A percentile compares a stretch with the other conserved stretches of the same genome.
These are phyloP conservation scores for Stachybotrys chlorohalonatus DNA, from an alignment of 2,329 filamentous ascomycete species.

Conservation along the genomic window DNA sequence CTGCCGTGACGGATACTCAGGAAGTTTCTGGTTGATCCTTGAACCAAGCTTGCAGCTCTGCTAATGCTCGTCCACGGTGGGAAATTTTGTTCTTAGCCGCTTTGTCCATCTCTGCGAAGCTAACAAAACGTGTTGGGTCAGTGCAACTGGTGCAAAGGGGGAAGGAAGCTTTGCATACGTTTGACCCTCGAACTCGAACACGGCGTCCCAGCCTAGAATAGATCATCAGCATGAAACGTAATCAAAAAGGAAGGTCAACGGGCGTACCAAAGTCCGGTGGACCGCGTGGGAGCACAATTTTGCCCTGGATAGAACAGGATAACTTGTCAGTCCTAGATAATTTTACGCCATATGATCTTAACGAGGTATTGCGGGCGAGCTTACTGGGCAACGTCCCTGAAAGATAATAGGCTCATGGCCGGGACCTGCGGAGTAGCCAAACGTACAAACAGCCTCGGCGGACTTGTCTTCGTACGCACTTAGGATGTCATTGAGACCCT, in stretches of 20 bases:
- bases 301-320: constrained; percentile 36
- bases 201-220: constrained; percentile 77
- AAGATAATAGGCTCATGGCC: constrained; percentile 79
- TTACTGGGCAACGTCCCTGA: constrained; percentile 76
- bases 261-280: constrained; percentile 70
- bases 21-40: constrained; percentile 26
- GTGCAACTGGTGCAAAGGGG: too few species aligned
- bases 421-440: constrained; percentile 82
- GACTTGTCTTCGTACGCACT: constrained; percentile 84
- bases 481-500: constrained; percentile 83
- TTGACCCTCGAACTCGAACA: constrained; percentile 87
- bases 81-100: constrained; percentile 83
- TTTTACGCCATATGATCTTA: neutral
- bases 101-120: constrained; percentile 91
- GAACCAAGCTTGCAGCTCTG: constrained; percentile 79
- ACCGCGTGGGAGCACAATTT: constrained; percentile 77
- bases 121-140: constrained; percentile 16
- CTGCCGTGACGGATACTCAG: neutral
- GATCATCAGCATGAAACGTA: constrained; percentile 3
- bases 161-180: constrained; percentile 44
- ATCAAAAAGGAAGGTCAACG: neutral
- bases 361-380: constrained; percentile 10
- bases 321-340: neutral
- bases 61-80: constrained; percentile 78
- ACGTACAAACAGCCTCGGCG: constrained; percentile 90